A percentile compares a stretch with the other conserved stretches of the same genome.
phyloP scores from a whole-genome alignment of 2,329 filamentous ascomycete species.

The Intubia oerlemansii region DNA sequence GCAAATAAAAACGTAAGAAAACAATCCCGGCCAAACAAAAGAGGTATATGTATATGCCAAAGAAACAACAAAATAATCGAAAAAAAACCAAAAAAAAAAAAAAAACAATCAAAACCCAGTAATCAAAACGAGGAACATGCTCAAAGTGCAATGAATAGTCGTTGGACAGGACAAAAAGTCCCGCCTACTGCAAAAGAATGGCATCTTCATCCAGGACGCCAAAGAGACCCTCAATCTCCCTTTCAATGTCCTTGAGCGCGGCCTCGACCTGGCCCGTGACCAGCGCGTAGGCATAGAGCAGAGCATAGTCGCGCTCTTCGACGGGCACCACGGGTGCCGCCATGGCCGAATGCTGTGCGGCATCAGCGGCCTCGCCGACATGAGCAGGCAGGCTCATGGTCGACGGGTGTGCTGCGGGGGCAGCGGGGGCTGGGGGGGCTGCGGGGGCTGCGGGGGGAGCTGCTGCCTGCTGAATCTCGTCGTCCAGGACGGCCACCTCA shows the following conservation, averaged over 20 bases:
- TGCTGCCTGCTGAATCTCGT: too few species aligned
- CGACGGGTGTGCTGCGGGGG: too few species aligned
- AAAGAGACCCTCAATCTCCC: conserved; percentile 40
- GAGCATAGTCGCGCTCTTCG: conserved; percentile 66
- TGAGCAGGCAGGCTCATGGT: too few species aligned
- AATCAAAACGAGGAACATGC: too few species aligned
- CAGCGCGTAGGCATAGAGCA: conserved; percentile 76
- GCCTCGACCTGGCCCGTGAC: conserved; percentile 46
- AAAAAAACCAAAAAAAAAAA: background rate
- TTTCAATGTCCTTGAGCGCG: conserved; percentile 37
- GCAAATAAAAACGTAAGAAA: background rate
- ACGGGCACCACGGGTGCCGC: conserved; percentile 15
- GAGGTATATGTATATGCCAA: conserved; percentile 1
- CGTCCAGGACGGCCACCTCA: too few species aligned
- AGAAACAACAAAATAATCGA: background rate
- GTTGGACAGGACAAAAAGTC: too few species aligned
- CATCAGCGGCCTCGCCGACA: too few species aligned
- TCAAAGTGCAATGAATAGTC: too few species aligned
- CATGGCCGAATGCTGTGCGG: background rate
- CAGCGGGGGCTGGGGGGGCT: too few species aligned
- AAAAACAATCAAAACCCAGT: background rate
- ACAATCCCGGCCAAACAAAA: background rate
- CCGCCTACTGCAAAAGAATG: conserved; percentile 34
- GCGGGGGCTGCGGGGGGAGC: background rate
- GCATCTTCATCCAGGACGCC: conserved; percentile 40